These are phyloP conservation scores for Euryodendron excelsum DNA, from an alignment of 148 eudicot genomes.

Conservation along the genomic window DNA sequence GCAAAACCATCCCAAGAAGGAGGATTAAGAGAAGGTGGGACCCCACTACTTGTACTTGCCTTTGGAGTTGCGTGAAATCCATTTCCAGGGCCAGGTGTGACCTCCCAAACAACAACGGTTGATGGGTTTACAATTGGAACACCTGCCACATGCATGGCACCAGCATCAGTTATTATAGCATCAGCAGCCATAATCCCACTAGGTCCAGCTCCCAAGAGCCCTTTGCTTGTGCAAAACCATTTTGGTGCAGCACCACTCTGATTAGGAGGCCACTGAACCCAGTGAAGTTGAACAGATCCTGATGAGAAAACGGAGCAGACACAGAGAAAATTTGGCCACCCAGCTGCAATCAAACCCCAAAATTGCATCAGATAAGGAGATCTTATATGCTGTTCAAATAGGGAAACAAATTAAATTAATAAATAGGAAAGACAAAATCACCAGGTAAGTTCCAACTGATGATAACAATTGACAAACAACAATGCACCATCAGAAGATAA, in stretches of 20 bases:
- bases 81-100: conserved; percentile 93
- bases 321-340: conserved; percentile 97
- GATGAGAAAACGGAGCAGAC: conserved; percentile 97
- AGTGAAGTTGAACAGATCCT: conserved; percentile 94
- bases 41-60: conserved; percentile 46
- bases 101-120: conserved; percentile 99
- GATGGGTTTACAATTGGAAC: conserved; percentile 98
- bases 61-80: conserved; percentile 89
- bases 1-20: conserved; percentile 95
- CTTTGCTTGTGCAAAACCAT: conserved; percentile 98
- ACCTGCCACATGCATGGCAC: conserved; percentile 98
- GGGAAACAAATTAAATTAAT: neutral
- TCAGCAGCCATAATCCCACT: conserved; percentile 99
- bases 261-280: conserved; percentile 92
- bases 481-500: neutral
- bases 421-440: neutral
- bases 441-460: neutral
- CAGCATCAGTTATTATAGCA: conserved; percentile 91
- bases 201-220: conserved; percentile 97
- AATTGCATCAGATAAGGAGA: neutral
- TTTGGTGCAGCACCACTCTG: conserved; percentile 61
- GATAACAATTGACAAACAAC: neutral
- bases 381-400: neutral
- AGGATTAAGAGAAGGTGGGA: conserved; percentile 83
- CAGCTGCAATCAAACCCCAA: conserved; percentile 56